These are phyloP conservation scores for Amanita thiersii DNA, from an alignment of 768 basidiomycete genomes.

Conservation along the genomic window DNA sequence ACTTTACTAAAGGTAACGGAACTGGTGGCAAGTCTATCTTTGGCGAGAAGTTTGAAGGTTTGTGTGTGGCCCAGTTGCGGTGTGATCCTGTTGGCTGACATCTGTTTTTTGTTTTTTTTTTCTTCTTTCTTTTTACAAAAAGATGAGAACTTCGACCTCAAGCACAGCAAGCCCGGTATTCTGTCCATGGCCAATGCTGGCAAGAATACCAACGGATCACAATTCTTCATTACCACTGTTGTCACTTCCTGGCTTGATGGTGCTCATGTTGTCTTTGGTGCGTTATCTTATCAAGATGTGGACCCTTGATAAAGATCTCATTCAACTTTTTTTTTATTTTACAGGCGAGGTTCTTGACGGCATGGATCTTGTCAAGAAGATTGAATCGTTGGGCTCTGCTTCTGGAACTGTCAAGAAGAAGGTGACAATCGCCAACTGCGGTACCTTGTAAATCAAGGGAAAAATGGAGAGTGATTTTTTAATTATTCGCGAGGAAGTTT, in stretches of 20 bases:
- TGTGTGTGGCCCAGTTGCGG: slow-evolving; percentile 12
- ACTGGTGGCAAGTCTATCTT: slow-evolving; percentile 81
- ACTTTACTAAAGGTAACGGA: slow-evolving; percentile 64
- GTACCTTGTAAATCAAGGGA: slow-evolving; percentile 27
- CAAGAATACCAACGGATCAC: slow-evolving; percentile 77
- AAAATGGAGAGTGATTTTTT: not conserved
- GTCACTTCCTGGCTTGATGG: slow-evolving; percentile 75
- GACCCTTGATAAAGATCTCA: not conserved
- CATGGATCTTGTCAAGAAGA: slow-evolving; percentile 39
- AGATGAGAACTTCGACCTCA: slow-evolving; percentile 82
- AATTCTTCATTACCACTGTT: slow-evolving; percentile 88
- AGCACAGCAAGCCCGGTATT: slow-evolving; percentile 63
- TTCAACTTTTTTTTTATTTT: slow-evolving; percentile 1
- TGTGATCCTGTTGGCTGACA: not conserved
- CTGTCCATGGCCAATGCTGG: slow-evolving; percentile 81
- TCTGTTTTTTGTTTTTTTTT: no score
- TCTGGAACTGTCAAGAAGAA: slow-evolving; percentile 32
- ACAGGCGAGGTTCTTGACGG: slow-evolving; percentile 62
- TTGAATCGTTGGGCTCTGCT: slow-evolving; percentile 31
- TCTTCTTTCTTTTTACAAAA: no score
- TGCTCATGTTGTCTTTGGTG: slow-evolving; percentile 82
- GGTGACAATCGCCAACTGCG: slow-evolving; percentile 49
- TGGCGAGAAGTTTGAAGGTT: slow-evolving; percentile 59
- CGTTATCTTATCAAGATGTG: slow-evolving; percentile 12
- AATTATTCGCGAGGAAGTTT: no score